Evolutionary conservation across 2,329 filamentous ascomycete species (phyloP).

Genomic region (Apiospora sp.): DNA sequence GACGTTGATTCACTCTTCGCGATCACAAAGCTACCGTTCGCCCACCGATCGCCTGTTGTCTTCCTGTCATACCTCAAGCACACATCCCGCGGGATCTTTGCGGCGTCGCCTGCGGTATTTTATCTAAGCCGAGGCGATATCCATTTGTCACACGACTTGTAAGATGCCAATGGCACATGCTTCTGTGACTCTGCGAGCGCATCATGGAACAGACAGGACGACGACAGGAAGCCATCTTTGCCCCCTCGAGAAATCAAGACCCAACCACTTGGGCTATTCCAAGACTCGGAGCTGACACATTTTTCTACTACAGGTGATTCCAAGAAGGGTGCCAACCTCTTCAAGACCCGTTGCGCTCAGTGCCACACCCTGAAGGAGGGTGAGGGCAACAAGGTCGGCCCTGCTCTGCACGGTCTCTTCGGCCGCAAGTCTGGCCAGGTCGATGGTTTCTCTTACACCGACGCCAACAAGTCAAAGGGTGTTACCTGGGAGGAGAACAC

Average conservation of each 20-base stretch:
- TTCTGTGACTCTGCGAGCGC: too few relatives aligned
- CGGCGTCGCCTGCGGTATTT: constrained; percentile 2
- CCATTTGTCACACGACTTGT: background rate
- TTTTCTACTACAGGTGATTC: constrained; percentile 71
- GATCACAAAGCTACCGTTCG: constrained; percentile 2
- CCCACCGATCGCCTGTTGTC: background rate
- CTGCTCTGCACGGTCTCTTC: constrained; percentile 96
- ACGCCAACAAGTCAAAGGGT: constrained; percentile 98
- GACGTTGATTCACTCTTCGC: constrained; percentile 13
- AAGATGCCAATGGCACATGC: background rate
- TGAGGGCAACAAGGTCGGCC: constrained; percentile 98
- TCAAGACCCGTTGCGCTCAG: constrained; percentile 98
- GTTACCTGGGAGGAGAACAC: constrained; percentile 86
- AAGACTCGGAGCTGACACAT: background rate
- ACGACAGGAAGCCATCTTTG: background rate
- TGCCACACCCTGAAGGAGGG: constrained; percentile 95
- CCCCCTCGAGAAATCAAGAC: background rate
- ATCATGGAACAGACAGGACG: background rate
- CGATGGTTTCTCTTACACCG: constrained; percentile 95
- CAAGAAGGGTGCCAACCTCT: constrained; percentile 98
- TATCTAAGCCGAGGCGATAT: background rate
- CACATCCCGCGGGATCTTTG: background rate
- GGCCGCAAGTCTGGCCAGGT: constrained; percentile 93
- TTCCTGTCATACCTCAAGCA: background rate
- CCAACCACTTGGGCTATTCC: background rate